A percentile compares a stretch with the other conserved stretches of the same genome.
phyloP scores from a whole-genome alignment of 495 filamentous ascomycete genomes.

The Hyaloscypha hepaticicola region DNA sequence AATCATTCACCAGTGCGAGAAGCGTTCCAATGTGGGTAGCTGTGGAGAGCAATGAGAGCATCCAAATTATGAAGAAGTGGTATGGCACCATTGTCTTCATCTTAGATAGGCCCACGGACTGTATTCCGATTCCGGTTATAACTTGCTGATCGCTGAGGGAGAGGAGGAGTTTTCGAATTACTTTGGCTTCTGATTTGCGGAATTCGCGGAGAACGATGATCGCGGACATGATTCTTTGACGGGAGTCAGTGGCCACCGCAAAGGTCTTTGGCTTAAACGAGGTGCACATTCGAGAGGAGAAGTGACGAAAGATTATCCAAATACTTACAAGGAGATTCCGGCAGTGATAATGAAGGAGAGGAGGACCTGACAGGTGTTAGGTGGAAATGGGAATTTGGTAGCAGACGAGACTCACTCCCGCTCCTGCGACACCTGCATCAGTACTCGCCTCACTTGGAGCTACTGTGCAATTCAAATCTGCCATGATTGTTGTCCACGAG shows the following conservation, averaged over 20 bases:
- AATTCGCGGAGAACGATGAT: conserved; percentile 49
- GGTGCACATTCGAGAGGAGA: no score
- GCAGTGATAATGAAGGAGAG: conserved; percentile 61
- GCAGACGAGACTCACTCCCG: conserved; percentile 45
- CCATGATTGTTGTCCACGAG: conserved; percentile 5
- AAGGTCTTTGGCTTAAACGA: no score
- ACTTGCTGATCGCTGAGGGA: conserved; percentile 62
- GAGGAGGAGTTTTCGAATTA: conserved; percentile 56
- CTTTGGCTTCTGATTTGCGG: conserved; percentile 36
- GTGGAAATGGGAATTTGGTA: neutral
- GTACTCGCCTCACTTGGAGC: conserved; percentile 44
- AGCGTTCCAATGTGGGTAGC: conserved; percentile 56
- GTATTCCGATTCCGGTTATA: conserved; percentile 59
- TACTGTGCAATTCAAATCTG: conserved; percentile 42
- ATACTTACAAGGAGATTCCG: no score
- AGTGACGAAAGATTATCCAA: no score
- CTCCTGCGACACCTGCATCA: conserved; percentile 57
- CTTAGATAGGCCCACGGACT: conserved; percentile 51
- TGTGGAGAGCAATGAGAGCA: conserved; percentile 56
- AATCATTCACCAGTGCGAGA: conserved; percentile 56
- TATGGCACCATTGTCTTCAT: conserved; percentile 51
- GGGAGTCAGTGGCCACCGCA: no score
- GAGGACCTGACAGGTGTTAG: conserved; percentile 43
- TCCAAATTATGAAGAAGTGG: conserved; percentile 64
- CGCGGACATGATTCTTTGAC: conserved; percentile 37